phyloP scores from a whole-genome alignment of 2,329 filamentous ascomycete genomes.

The Paecilomyces dactylethromorphus region DNA sequence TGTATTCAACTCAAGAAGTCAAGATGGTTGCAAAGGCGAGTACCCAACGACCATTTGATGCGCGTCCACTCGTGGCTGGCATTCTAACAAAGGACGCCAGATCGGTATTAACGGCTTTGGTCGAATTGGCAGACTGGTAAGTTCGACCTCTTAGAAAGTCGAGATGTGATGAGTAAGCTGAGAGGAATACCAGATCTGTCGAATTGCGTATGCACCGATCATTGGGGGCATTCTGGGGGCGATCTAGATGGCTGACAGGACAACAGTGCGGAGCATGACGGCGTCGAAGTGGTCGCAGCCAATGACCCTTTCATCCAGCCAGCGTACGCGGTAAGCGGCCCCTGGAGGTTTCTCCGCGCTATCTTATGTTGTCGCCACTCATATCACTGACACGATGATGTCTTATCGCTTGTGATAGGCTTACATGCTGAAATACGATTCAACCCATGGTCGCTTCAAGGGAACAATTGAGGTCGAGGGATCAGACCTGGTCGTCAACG shows the following conservation, averaged over 20 bases:
- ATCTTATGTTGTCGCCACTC: background rate
- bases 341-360: background rate
- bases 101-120: slow-evolving; percentile 95
- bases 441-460: slow-evolving; percentile 85
- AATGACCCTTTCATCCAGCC: slow-evolving; percentile 95
- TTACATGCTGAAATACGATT: slow-evolving; percentile 98
- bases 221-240: slow-evolving; percentile 1
- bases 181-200: background rate
- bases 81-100: slow-evolving; percentile 53
- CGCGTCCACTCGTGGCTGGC: slow-evolving; percentile 17
- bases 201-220: background rate
- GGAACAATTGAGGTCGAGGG: slow-evolving; percentile 66
- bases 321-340: slow-evolving; percentile 65
- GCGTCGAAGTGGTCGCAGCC: slow-evolving; percentile 81
- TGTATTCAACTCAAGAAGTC: background rate
- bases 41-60: background rate
- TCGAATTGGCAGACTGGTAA: slow-evolving; percentile 78
- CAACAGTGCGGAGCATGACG: slow-evolving; percentile 66
- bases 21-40: background rate
- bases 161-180: background rate
- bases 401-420: slow-evolving; percentile 46
- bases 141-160: background rate
- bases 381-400: background rate
- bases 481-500: slow-evolving; percentile 70
- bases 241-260: slow-evolving; percentile 2